Base-by-base conservation (phyloP, 257 asterid genomes). In the Nicotiana attenuata region DNA sequence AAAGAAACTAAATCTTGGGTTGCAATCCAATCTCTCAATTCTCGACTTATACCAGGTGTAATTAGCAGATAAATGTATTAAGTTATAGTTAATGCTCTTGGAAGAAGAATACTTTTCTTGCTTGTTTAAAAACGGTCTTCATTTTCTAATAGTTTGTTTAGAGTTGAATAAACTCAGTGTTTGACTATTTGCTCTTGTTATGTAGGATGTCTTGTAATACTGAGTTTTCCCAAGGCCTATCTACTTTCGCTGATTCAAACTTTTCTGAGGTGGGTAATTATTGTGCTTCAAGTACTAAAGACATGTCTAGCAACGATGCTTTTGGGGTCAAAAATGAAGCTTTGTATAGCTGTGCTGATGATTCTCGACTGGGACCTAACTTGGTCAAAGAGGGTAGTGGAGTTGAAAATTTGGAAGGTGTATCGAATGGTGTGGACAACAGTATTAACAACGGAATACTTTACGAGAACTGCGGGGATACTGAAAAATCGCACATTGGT, bases 181-280 rank as follows among this genome's bases (percentile, higher is more conserved):
- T 75, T 75, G 45, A 50, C 63, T 47, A 22, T 73, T 75, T 26
- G 16, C 63, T 75, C 63, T 33, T 26, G 45, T 75, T 63, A 50
- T 75, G 80, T 75, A 75, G 80, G 63, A 50, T 75, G 16, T 75
- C 26, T 75, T 50, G 61, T 75, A 76, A 65, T 45, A 82, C 31
- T 38, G 83, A 84, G 83, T 78, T 65, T 79, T 68, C 68, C 80
- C 81, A 81, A 80, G 56, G 67, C 76, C 85, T 78, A 38, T 84
- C 85, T 82, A 73, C 80, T 41, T 82, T 84, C 7, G 82, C 76
- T 77, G 89, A 81, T 87, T 84, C 81, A 84, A 84, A 88, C 78
- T 16, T 76, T 67, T 77, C 88, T 82, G 88, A 82, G 83, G 83
- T 50, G 66, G 89, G 69, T 29, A 66, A 78, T 52, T 77, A 71